Conservation (phyloP, 345 rosid species). For the Ailanthus altissimus region DNA sequence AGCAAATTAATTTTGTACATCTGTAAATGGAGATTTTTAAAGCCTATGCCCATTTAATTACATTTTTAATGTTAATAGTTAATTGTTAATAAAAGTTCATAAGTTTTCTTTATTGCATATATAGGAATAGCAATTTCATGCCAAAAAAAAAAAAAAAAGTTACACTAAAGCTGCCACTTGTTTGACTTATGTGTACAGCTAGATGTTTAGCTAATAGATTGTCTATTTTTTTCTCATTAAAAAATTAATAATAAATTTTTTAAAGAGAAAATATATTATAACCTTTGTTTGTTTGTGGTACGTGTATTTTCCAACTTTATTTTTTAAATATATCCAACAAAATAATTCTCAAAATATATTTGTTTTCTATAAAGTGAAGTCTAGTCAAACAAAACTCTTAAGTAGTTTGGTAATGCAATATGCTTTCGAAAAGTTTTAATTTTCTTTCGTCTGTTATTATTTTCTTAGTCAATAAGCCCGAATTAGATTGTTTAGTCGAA, state of each 20-base stretch:
- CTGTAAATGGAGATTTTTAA: conserved; percentile 4
- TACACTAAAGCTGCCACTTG: conserved; percentile 3
- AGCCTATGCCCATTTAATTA: conserved; percentile 5
- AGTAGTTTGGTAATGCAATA: too few species aligned
- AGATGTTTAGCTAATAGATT: conserved; percentile 19
- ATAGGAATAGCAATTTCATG: conserved; percentile 18
- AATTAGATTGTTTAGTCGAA: not conserved
- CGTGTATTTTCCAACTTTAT: conserved; percentile 5
- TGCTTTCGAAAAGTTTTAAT: not conserved
- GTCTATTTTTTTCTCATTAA: conserved; percentile 4
- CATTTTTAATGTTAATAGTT: not conserved
- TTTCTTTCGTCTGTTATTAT: too few species aligned
- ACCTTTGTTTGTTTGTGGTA: not conserved
- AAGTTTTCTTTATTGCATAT: conserved; percentile 11
- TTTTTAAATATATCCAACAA: not conserved
- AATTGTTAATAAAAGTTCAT: not conserved
- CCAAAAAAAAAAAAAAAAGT: too few species aligned
- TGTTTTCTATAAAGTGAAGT: not conserved
- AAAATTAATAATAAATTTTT: not conserved
- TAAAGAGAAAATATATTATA: not conserved
- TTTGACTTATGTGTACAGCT: conserved; percentile 4
- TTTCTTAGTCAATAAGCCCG: not conserved
- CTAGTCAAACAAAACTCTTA: too few species aligned
- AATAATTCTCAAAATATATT: conserved; percentile 18
- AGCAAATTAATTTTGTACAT: not conserved